Conservation (phyloP, 768 basidiomycete species). For the Mycena epipterygia region DNA sequence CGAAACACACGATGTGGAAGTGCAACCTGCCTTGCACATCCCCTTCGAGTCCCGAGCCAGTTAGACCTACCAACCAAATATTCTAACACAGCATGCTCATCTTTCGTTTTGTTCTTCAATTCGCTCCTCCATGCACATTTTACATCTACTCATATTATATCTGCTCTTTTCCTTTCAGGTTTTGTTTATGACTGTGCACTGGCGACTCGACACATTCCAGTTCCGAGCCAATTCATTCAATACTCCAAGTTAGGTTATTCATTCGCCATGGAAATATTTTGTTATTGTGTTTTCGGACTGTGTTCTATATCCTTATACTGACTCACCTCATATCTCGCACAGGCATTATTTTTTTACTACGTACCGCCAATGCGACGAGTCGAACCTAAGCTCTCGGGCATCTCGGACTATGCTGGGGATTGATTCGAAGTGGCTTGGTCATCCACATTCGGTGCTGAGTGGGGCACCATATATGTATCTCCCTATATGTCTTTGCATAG, state of each 20-base stretch:
- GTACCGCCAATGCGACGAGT: not conserved
- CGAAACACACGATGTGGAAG: too few relatives aligned
- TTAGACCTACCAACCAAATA: too few relatives aligned
- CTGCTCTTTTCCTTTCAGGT: constrained; percentile 1
- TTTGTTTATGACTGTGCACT: not conserved
- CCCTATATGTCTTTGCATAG: too few relatives aligned
- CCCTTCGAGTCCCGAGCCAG: too few relatives aligned
- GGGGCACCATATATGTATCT: too few relatives aligned
- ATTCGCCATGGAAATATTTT: not conserved
- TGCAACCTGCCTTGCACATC: too few relatives aligned
- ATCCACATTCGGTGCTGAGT: too few relatives aligned
- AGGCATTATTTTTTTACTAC: not conserved
- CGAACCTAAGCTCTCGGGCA: not conserved
- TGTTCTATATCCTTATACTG: too few relatives aligned
- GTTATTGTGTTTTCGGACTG: constrained; percentile 1
- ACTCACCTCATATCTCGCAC: not conserved
- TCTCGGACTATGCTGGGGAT: too few relatives aligned
- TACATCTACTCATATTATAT: constrained; percentile 1
- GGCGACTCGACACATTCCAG: not conserved
- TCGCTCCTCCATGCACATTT: not conserved
- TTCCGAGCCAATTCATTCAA: not conserved
- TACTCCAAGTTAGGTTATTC: not conserved
- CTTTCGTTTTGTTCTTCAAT: not conserved
- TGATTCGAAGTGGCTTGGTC: too few relatives aligned
- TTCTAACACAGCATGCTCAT: not conserved